Conservation (phyloP, 106 monocot species). For the Agapanthus africanus region DNA sequence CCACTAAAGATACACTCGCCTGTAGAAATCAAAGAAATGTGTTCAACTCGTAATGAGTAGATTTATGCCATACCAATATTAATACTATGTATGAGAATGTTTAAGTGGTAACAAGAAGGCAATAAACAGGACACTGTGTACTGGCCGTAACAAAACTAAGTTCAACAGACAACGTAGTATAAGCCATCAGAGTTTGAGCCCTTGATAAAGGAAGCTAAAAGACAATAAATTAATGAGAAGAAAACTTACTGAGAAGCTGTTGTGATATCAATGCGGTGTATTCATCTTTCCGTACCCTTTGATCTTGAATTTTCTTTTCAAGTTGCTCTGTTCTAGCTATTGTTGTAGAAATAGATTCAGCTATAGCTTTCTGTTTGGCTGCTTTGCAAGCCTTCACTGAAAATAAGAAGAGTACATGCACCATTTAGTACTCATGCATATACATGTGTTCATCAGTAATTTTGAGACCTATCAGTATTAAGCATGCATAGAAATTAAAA, state of each 20-base stretch:
- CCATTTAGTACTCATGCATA: not conserved
- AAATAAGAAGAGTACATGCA: constrained; percentile 6
- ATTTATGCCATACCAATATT: not conserved
- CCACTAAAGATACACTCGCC: not conserved
- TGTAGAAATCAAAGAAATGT: not conserved
- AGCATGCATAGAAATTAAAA: not conserved
- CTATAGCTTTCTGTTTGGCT: constrained; percentile 17
- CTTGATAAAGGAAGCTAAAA: not conserved
- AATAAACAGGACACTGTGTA: not conserved
- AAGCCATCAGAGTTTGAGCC: not conserved
- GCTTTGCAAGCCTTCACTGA: constrained; percentile 44
- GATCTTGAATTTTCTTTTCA: constrained; percentile 29
- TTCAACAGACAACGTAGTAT: not conserved
- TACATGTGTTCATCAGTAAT: not conserved
- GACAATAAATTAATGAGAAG: not conserved
- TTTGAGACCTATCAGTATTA: not conserved
- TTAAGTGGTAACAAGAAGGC: not conserved
- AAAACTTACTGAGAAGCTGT: constrained; percentile 24
- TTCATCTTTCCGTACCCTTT: constrained; percentile 29
- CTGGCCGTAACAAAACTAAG: not conserved
- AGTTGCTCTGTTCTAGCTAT: constrained; percentile 26
- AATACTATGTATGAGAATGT: not conserved
- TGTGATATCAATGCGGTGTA: constrained; percentile 36
- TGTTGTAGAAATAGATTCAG: constrained; percentile 26
- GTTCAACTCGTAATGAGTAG: not conserved